Base-by-base conservation (phyloP, 225 moss, liverwort and hornwort species). In the Climacium dendroides region DNA sequence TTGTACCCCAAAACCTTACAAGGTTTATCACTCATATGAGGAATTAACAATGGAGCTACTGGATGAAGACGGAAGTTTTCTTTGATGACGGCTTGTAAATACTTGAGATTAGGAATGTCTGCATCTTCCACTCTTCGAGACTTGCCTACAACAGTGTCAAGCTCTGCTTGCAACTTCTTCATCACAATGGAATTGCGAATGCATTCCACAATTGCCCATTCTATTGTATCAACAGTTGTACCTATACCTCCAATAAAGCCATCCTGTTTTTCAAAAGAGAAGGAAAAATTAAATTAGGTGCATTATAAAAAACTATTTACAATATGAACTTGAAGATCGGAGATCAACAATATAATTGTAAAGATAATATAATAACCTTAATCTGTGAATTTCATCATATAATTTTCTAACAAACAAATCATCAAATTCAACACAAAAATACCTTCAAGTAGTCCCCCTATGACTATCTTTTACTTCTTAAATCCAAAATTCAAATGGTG, bases 401-500 rank as follows among this genome's bases (percentile, higher is more conserved):
- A 13, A 7, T 71, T 24, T 71, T 71, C 9, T 43, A 43, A 15
- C 25, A 41, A 71, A 26, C 1, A 43, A 0, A 70, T 41, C 25
- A 70, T 26, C 25, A 41, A 15, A 3, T 2, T 47, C 16, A 43
- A 26, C 0, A 30, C 32, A 19, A 73, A 72, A 29, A 47, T 30
- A 30, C 10, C 17, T 47, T 47, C 11, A 19, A 32, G 7, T 30
- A 0, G 3, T 19, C 1, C 2, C 0, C 2, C 1, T 4, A 0
- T 47, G 7, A 73, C 30, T 13, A 47, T 26, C 32, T 32, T 19
- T 74, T 1, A 50, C 19, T 74, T 50, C 1, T 48, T 32, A 19
- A 48, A 7, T 32, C 34, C 19, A 50, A 34, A 50, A 73, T 18
- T 47, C 6, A 47, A 73, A 29, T 2, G 12, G 1, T 13, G 3